phyloP scores from a whole-genome alignment of 2,329 filamentous ascomycete species.

The Fusarium torreyae region DNA sequence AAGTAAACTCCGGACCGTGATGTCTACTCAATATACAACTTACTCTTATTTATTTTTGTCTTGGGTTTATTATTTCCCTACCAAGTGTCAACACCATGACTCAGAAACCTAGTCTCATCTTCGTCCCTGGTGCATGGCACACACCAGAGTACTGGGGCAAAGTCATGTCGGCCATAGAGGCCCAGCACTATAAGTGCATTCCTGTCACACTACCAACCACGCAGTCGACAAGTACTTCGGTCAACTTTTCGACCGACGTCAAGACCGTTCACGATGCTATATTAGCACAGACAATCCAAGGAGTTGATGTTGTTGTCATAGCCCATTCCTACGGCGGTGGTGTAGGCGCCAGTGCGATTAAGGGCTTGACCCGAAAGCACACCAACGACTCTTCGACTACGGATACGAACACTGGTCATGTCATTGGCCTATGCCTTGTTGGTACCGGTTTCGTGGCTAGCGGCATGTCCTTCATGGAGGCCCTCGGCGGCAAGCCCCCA shows the following conservation, averaged over 20 bases:
- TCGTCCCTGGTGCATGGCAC: constrained; percentile 67
- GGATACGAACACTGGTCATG: constrained; percentile 50
- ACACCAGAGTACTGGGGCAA: constrained; percentile 55
- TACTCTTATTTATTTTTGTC: background rate
- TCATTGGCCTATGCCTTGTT: constrained; percentile 62
- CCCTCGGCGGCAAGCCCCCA: constrained; percentile 58
- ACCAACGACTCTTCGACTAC: background rate
- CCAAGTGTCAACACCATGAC: constrained; percentile 30
- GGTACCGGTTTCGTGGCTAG: constrained; percentile 60
- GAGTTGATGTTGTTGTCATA: constrained; percentile 62
- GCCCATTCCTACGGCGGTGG: constrained; percentile 66
- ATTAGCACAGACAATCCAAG: constrained; percentile 53
- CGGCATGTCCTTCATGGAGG: constrained; percentile 59
- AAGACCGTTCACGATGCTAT: constrained; percentile 57
- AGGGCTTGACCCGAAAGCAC: constrained; percentile 54
- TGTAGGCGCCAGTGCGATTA: constrained; percentile 62
- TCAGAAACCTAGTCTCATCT: constrained; percentile 55
- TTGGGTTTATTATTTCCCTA: background rate
- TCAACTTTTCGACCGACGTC: constrained; percentile 61
- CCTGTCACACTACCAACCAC: constrained; percentile 59
- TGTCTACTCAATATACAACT: background rate
- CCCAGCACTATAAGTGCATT: constrained; percentile 54
- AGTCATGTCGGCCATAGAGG: constrained; percentile 53
- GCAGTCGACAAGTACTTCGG: constrained; percentile 47
- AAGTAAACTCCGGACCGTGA: background rate